A percentile compares a stretch with the other conserved stretches of the same genome.
phyloP scores from a whole-genome alignment of 2,329 filamentous ascomycete genomes.

The Mycocentrospora acerina region DNA sequence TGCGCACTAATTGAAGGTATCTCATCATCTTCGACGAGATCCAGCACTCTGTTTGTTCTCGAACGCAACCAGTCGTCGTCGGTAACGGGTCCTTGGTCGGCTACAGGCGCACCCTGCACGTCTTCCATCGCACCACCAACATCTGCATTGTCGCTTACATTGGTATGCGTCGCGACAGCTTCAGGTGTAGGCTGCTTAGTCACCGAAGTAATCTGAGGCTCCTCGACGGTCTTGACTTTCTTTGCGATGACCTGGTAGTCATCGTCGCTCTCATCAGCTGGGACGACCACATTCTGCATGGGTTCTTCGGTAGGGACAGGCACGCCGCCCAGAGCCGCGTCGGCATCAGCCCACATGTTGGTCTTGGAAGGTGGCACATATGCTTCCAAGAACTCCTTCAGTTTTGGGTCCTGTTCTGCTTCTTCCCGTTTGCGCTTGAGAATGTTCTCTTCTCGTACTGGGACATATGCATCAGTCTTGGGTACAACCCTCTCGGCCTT shows the following conservation, averaged over 20 bases:
- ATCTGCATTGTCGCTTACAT: slow-evolving; percentile 4
- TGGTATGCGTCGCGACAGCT: neutral
- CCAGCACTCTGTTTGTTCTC: slow-evolving; percentile 81
- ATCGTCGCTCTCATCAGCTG: slow-evolving; percentile 65
- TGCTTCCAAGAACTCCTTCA: slow-evolving; percentile 81
- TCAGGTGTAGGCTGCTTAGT: slow-evolving; percentile 6
- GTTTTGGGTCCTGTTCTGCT: slow-evolving; percentile 68
- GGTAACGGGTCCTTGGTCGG: slow-evolving; percentile 53
- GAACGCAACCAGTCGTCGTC: slow-evolving; percentile 93
- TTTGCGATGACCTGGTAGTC: slow-evolving; percentile 69
- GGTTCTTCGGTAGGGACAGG: slow-evolving; percentile 16
- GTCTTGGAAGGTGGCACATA: slow-evolving; percentile 71
- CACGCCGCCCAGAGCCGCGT: slow-evolving; percentile 27
- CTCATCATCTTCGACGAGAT: slow-evolving; percentile 76
- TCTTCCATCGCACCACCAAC: slow-evolving; percentile 23
- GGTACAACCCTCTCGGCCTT: slow-evolving; percentile 28
- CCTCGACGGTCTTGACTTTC: slow-evolving; percentile 40
- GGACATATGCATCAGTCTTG: slow-evolving; percentile 27
- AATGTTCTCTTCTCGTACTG: slow-evolving; percentile 29
- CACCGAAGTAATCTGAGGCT: slow-evolving; percentile 2
- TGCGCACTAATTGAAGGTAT: slow-evolving; percentile 16
- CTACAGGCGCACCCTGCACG: slow-evolving; percentile 13
- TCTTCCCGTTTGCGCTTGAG: slow-evolving; percentile 70
- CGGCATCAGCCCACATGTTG: slow-evolving; percentile 64
- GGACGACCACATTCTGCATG: slow-evolving; percentile 25